Conservation (phyloP, 2,329 filamentous ascomycete species). For the Penicillium sp. region DNA sequence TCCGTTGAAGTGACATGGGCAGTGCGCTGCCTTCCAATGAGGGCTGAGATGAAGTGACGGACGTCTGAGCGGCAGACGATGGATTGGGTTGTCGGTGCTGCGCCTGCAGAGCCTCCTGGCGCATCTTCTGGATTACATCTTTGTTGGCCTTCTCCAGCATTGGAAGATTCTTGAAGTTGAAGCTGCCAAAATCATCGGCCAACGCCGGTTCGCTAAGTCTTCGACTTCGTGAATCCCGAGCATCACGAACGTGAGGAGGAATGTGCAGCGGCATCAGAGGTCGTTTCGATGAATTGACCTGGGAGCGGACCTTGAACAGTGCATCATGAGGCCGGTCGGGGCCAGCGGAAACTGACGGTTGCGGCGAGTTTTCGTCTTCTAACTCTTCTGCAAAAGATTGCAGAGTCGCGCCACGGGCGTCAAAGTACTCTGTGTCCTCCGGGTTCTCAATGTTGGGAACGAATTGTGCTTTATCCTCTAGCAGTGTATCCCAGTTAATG, state of each 20-base stretch:
- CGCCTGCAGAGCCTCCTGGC: slow-evolving; percentile 80
- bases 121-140: slow-evolving; percentile 93
- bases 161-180: slow-evolving; percentile 95
- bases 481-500: slow-evolving; percentile 82
- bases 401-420: slow-evolving; percentile 83
- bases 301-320: slow-evolving; percentile 80
- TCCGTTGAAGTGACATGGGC: slow-evolving; percentile 76
- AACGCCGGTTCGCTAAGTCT: slow-evolving; percentile 86
- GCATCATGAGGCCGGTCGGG: slow-evolving; percentile 92
- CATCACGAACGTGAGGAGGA: slow-evolving; percentile 90
- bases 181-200: slow-evolving; percentile 91
- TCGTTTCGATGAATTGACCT: slow-evolving; percentile 84
- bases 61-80: slow-evolving; percentile 27
- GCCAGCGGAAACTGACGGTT: slow-evolving; percentile 65
- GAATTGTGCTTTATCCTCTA: slow-evolving; percentile 96
- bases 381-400: slow-evolving; percentile 93
- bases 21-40: slow-evolving; percentile 82
- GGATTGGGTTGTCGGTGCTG: slow-evolving; percentile 52
- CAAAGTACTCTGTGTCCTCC: slow-evolving; percentile 98
- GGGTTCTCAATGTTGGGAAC: slow-evolving; percentile 89
- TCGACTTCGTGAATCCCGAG: slow-evolving; percentile 81
- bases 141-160: slow-evolving; percentile 98
- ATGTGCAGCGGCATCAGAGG: slow-evolving; percentile 95
- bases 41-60: slow-evolving; percentile 42
- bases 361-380: slow-evolving; percentile 80